Conservation (phyloP, 164 flowering plant genomes). For the Chimonanthus salicifolius region DNA sequence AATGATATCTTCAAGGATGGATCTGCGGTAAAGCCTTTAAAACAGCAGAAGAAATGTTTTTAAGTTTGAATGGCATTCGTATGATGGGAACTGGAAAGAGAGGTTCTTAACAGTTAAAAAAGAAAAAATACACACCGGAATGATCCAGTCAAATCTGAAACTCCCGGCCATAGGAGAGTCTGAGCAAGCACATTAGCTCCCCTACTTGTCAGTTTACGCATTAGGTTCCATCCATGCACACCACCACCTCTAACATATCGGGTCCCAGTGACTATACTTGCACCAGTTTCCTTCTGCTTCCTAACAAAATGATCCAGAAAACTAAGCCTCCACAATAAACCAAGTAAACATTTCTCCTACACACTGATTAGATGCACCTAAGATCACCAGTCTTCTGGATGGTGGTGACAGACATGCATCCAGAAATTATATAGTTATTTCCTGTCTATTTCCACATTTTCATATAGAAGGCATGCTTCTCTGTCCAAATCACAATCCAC, state of each 20-base stretch:
- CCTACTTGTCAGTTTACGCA: slow-evolving; percentile 96
- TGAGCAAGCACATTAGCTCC: slow-evolving; percentile 99
- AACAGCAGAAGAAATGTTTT: slow-evolving; percentile 3
- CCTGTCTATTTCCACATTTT: too few relatives aligned
- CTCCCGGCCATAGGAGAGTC: slow-evolving; percentile 96
- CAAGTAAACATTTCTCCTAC: neutral
- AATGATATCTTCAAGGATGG: slow-evolving; percentile 87
- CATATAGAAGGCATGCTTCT: too few relatives aligned
- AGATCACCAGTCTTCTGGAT: too few relatives aligned
- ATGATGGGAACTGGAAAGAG: neutral
- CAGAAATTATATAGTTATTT: too few relatives aligned
- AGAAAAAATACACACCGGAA: slow-evolving; percentile 49
- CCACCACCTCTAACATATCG: slow-evolving; percentile 96
- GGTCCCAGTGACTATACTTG: slow-evolving; percentile 94
- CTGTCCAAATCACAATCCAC: too few relatives aligned
- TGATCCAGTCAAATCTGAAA: slow-evolving; percentile 96
- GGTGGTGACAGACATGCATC: too few relatives aligned
- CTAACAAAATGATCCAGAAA: slow-evolving; percentile 26
- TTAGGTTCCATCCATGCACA: slow-evolving; percentile 98
- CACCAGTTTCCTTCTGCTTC: slow-evolving; percentile 87
- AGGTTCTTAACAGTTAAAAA: neutral
- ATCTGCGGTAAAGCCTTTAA: slow-evolving; percentile 69
- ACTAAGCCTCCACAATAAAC: neutral
- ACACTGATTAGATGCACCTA: too few relatives aligned
- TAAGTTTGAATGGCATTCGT: slow-evolving; percentile 1